Evolutionary conservation across 805 yeast species (phyloP).

Genomic region (Pichia scutulata): DNA sequence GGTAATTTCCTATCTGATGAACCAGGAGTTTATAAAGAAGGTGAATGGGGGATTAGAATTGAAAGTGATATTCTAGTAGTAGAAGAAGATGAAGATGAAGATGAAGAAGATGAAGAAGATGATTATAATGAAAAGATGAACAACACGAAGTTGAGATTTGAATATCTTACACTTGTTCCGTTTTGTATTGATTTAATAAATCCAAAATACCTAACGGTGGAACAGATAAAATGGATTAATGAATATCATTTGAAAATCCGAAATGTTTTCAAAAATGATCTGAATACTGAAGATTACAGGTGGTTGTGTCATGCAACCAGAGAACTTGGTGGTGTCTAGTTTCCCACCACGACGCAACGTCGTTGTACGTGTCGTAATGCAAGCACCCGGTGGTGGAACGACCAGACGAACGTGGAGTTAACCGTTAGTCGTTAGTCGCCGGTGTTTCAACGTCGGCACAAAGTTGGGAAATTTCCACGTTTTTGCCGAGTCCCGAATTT

Average conservation of each 20-base stretch:
- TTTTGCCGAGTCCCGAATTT: no score
- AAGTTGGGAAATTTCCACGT: no score
- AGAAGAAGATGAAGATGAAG: conserved; percentile 32
- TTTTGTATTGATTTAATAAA: conserved; percentile 74
- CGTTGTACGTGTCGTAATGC: no score
- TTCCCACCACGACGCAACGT: no score
- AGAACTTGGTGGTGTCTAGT: no score
- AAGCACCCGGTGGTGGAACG: no score
- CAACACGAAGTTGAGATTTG: conserved; percentile 46
- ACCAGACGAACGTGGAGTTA: no score
- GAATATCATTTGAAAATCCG: conserved; percentile 54
- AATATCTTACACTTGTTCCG: conserved; percentile 80
- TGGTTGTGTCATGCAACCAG: conserved; percentile 69
- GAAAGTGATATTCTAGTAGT: conserved; percentile 73
- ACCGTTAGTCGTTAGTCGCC: no score
- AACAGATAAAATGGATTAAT: conserved; percentile 66
- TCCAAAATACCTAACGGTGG: conserved; percentile 40
- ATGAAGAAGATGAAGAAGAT: conserved; percentile 35
- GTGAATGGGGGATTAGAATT: conserved; percentile 82
- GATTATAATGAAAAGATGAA: background rate
- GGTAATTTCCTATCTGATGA: conserved; percentile 86
- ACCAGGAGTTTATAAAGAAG: conserved; percentile 90
- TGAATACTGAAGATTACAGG: conserved; percentile 49
- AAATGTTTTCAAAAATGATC: conserved; percentile 44
- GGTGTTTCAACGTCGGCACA: no score